Evolutionary conservation across 192 early-diverging fungal species (phyloP).

Genomic region (Coemansia sp.): DNA sequence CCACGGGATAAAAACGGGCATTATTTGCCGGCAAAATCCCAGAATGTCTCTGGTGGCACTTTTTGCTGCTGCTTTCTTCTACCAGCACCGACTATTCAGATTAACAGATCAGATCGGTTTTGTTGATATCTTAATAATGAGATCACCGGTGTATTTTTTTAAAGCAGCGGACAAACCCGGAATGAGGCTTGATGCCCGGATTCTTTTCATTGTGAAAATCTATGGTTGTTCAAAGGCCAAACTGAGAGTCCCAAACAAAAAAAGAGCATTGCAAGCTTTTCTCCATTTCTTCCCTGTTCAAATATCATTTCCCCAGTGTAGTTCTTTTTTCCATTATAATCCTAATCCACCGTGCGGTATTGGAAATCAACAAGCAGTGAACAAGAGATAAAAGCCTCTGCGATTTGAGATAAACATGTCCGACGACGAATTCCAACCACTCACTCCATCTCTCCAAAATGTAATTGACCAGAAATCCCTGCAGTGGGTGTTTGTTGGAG

Average conservation of each 20-base stretch:
- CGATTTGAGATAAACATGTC: slow-evolving; percentile 38
- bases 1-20: background rate
- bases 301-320: background rate
- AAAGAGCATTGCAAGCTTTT: background rate
- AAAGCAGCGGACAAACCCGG: no score
- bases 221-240: no score
- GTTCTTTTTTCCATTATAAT: background rate
- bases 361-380: background rate
- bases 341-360: background rate
- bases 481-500: slow-evolving; percentile 99
- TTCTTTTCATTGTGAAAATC: no score
- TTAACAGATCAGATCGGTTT: background rate
- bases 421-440: slow-evolving; percentile 72
- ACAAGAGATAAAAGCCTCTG: background rate
- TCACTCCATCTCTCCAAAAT: slow-evolving; percentile 90
- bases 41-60: background rate
- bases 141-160: background rate
- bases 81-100: background rate
- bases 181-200: no score
- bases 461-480: slow-evolving; percentile 95
- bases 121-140: no score
- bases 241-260: no score
- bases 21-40: slow-evolving; percentile 1
- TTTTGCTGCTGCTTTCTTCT: background rate
- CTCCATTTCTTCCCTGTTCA: background rate